Percentiles rank a stretch among this genome's conserved stretches.
Evolutionary conservation across 2,329 filamentous ascomycete genomes (phyloP).

Genomic region (Pseudogymnoascus sp.): DNA sequence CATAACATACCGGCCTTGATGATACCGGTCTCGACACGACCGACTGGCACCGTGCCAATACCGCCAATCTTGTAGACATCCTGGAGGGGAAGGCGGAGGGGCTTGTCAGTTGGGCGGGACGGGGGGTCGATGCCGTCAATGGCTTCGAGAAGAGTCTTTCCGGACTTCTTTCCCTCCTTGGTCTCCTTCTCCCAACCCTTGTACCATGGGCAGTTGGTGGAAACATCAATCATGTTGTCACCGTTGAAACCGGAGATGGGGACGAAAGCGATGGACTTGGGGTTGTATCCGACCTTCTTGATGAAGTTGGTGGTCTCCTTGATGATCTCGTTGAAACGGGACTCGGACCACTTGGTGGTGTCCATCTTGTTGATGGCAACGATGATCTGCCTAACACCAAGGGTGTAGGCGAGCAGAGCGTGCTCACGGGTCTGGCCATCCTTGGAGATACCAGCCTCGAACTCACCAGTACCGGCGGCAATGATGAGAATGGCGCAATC

Average conservation of each 20-base stretch:
- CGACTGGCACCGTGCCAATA: conserved; percentile 99
- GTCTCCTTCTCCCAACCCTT: conserved; percentile 99
- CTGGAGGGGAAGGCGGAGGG: conserved; percentile 99
- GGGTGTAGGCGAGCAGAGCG: conserved; percentile 99
- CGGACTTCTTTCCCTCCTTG: conserved; percentile 75
- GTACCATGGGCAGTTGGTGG: conserved; percentile 98
- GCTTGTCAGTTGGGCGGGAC: conserved; percentile 93
- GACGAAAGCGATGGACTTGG: conserved; percentile 96
- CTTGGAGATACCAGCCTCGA: conserved; percentile 99
- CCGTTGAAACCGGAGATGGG: conserved; percentile 99
- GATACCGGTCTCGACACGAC: conserved; percentile 99
- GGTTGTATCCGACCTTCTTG: conserved; percentile 99
- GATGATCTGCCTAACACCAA: conserved; percentile 99
- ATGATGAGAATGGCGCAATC: conserved; percentile 99
- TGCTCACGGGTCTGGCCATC: conserved; percentile 99
- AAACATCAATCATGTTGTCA: conserved; percentile 95
- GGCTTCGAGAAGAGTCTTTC: conserved; percentile 98
- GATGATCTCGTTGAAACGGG: conserved; percentile 97
- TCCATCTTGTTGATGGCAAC: conserved; percentile 99
- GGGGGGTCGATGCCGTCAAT: conserved; percentile 94
- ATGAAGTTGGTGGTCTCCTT: conserved; percentile 99
- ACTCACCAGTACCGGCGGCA: conserved; percentile 99
- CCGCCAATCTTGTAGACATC: conserved; percentile 99
- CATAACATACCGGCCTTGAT: conserved; percentile 81
- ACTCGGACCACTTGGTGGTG: conserved; percentile 96